Conservation (phyloP, 106 monocot genomes). For the Acorus gramineus region DNA sequence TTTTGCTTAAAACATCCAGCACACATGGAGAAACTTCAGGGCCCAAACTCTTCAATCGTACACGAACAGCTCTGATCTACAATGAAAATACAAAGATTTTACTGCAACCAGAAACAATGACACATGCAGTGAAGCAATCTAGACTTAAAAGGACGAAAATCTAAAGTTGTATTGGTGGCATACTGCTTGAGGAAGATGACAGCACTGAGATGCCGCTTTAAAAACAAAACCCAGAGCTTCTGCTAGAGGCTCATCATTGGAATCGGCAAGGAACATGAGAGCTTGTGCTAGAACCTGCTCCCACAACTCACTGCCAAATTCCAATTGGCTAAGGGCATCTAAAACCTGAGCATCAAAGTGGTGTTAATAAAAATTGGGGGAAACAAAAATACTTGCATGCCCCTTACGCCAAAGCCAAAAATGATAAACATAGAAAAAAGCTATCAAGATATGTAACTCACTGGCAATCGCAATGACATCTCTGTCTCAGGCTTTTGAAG, state of each 20-base stretch:
- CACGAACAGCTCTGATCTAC: conserved; percentile 78
- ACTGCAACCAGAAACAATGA: neutral
- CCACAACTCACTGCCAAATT: conserved; percentile 66
- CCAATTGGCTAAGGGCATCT: conserved; percentile 60
- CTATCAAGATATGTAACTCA: conserved; percentile 14
- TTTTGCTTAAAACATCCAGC: conserved; percentile 64
- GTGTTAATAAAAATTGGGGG: no score
- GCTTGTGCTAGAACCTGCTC: conserved; percentile 50
- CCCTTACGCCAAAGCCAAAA: neutral
- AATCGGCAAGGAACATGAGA: conserved; percentile 59
- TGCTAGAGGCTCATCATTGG: conserved; percentile 63
- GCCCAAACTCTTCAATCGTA: conserved; percentile 66
- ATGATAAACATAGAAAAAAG: neutral
- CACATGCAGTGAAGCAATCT: no score
- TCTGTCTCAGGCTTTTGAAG: conserved; percentile 68
- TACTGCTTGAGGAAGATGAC: conserved; percentile 78
- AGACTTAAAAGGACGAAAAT: neutral
- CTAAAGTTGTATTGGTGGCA: conserved; percentile 3
- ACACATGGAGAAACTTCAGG: conserved; percentile 60
- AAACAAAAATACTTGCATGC: neutral
- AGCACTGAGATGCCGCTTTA: conserved; percentile 75
- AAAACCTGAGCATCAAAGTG: conserved; percentile 40
- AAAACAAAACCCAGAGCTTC: conserved; percentile 59
- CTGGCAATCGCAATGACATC: conserved; percentile 44
- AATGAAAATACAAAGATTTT: neutral